Evolutionary conservation across 2,329 filamentous ascomycete species (phyloP).

Genomic region (Cadophora sp.): DNA sequence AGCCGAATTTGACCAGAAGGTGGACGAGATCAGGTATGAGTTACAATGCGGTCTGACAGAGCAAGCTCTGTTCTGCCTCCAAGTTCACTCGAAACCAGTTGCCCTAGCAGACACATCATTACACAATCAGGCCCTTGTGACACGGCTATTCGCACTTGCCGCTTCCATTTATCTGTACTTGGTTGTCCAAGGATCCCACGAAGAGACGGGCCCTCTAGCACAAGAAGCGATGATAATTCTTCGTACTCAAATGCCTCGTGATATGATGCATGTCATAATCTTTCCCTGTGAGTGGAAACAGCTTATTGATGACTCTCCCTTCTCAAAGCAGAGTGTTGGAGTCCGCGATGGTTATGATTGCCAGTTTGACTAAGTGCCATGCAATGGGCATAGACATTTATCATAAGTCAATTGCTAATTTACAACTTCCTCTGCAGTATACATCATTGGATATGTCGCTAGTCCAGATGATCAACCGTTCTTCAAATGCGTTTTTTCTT

Average conservation of each 20-base stretch:
- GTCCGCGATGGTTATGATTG: too few relatives aligned
- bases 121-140: constrained; percentile 28
- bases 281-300: constrained; percentile 25
- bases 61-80: background rate
- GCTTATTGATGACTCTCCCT: background rate
- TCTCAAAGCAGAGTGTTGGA: too few relatives aligned
- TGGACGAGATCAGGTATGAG: constrained; percentile 32
- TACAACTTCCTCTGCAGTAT: constrained; percentile 23
- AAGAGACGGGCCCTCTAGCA: constrained; percentile 25
- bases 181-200: constrained; percentile 35
- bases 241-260: constrained; percentile 24
- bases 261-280: constrained; percentile 35
- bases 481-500: constrained; percentile 38
- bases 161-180: constrained; percentile 40
- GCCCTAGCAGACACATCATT: background rate
- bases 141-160: constrained; percentile 35
- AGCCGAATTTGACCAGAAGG: constrained; percentile 25
- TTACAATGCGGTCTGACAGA: constrained; percentile 34
- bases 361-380: too few relatives aligned
- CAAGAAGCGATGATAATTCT: constrained; percentile 35
- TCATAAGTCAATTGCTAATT: background rate
- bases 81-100: background rate
- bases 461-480: constrained; percentile 34
- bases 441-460: constrained; percentile 37
- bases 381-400: background rate